Evolutionary conservation across 2,329 filamentous ascomycete genomes (phyloP), one percentile per base, ranked within the genome.

Genomic region (Esteya vermicola): DNA sequence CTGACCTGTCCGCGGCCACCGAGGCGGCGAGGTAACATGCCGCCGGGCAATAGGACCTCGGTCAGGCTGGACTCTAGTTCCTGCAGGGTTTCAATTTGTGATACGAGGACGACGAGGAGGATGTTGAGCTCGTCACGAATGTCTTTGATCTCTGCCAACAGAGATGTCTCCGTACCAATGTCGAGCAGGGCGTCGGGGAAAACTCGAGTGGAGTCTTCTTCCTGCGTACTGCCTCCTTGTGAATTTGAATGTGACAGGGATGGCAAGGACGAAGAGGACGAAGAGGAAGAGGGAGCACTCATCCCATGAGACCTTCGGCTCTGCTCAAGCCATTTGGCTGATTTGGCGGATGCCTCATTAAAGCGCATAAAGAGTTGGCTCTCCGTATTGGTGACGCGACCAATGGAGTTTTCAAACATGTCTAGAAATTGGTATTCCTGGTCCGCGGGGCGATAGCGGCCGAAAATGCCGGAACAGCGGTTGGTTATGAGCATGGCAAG

Each of bases 61-160:
- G 48, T 48, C 9, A 74, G 57, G 16, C 60, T 58, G 2, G 51
- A 50, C 41, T 65, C 62, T 21, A 75, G 61, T 34, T 70, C 63
- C 6, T 40, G 33, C 14, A 50, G 38, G 4, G 41, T 42, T 8
- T 20, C 31, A 26, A 38, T 38, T 23, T 51, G 48, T 6, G 44
- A 39, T 5, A 32, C 36, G 18, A 50, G 36, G 18, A 51, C 62
- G 39, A 66, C 67, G 4, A 53, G 54, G 23, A 81, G 68, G 57
- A 80, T 80, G 49, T 72, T 72, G 18, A 81, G 64, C 54, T 81
- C 75, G 48, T 81, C 76, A 18, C 73, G 67, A 39, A 81, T 78
- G 49, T 81, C 76, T 51, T 80, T 80, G 35, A 72, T 72, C 48
- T 81, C 75, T 1, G 71, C 65, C 1, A 81, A 60, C 1, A 80